A percentile compares a stretch with the other conserved stretches of the same genome.
These are phyloP conservation scores for Podospora didyma DNA, from an alignment of 495 filamentous ascomycete genomes.

Conservation along the genomic window DNA sequence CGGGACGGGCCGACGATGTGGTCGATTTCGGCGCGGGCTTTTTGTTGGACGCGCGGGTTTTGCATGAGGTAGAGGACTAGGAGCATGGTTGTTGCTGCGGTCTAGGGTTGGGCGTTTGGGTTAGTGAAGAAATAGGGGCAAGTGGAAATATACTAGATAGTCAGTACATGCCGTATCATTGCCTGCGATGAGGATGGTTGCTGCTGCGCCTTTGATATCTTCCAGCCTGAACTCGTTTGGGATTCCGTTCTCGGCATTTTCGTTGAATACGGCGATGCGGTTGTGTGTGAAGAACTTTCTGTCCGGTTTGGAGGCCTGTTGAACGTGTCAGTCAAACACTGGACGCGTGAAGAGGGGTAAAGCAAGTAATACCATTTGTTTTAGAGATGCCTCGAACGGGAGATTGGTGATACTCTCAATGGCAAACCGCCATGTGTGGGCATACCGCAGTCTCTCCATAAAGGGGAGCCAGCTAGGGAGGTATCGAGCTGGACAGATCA, in stretches of 20 bases:
- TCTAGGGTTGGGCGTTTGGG: constrained; percentile 14
- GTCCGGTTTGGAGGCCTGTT: constrained; percentile 12
- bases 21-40: constrained; percentile 58
- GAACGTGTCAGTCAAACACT: neutral
- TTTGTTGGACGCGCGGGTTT: constrained; percentile 44
- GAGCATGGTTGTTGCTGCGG: constrained; percentile 36
- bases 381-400: constrained; percentile 27
- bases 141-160: neutral
- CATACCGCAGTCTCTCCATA: constrained; percentile 34
- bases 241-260: constrained; percentile 18
- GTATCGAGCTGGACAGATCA: constrained; percentile 25
- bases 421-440: constrained; percentile 31
- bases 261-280: constrained; percentile 21
- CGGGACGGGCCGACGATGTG: constrained; percentile 42
- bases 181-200: constrained; percentile 47
- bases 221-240: constrained; percentile 37
- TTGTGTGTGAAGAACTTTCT: constrained; percentile 32
- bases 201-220: constrained; percentile 47
- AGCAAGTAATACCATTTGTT: constrained; percentile 17
- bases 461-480: constrained; percentile 41
- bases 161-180: constrained; percentile 39
- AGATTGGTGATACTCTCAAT: constrained; percentile 30
- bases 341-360: too few relatives aligned
- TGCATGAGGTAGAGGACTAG: constrained; percentile 39
- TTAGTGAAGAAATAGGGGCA: neutral